Evolutionary conservation across 768 basidiomycete genomes (phyloP).

Genomic region (Kwoniella dendrophila): DNA sequence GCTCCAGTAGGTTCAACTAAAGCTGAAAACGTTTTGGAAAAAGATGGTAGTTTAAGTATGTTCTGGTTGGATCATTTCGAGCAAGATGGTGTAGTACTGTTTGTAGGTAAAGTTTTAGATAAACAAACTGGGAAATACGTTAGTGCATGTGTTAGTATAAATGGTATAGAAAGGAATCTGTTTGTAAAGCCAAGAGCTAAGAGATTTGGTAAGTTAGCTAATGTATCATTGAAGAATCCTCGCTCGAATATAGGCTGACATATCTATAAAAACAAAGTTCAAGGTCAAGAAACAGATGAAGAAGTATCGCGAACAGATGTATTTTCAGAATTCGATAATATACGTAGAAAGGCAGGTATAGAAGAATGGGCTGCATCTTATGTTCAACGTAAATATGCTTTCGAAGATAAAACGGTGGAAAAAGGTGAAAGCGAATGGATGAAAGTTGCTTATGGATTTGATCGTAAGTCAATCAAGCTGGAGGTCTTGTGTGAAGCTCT

Average conservation of each 20-base stretch:
- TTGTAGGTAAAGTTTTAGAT: slow-evolving; percentile 89
- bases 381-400: slow-evolving; percentile 88
- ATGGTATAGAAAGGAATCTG: slow-evolving; percentile 83
- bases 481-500: too few relatives aligned
- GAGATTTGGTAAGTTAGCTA: slow-evolving; percentile 59
- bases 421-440: slow-evolving; percentile 78
- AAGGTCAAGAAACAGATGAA: slow-evolving; percentile 71
- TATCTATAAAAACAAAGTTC: slow-evolving; percentile 53
- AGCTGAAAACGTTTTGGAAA: slow-evolving; percentile 65
- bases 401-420: slow-evolving; percentile 81
- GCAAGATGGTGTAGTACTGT: slow-evolving; percentile 74
- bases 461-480: slow-evolving; percentile 62
- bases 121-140: slow-evolving; percentile 64
- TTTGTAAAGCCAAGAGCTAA: slow-evolving; percentile 79
- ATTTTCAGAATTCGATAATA: slow-evolving; percentile 76
- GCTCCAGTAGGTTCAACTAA: slow-evolving; percentile 35
- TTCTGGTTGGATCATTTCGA: slow-evolving; percentile 98
- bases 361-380: slow-evolving; percentile 77
- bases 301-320: slow-evolving; percentile 73
- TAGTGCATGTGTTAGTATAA: slow-evolving; percentile 83
- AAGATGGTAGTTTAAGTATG: slow-evolving; percentile 82
- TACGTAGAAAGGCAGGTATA: slow-evolving; percentile 72
- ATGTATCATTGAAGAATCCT: neutral
- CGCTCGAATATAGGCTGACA: neutral
- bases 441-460: slow-evolving; percentile 89